phyloP scores from a whole-genome alignment of 2,329 filamentous ascomycete genomes.

The Tolypocladium cylindrosporum region DNA sequence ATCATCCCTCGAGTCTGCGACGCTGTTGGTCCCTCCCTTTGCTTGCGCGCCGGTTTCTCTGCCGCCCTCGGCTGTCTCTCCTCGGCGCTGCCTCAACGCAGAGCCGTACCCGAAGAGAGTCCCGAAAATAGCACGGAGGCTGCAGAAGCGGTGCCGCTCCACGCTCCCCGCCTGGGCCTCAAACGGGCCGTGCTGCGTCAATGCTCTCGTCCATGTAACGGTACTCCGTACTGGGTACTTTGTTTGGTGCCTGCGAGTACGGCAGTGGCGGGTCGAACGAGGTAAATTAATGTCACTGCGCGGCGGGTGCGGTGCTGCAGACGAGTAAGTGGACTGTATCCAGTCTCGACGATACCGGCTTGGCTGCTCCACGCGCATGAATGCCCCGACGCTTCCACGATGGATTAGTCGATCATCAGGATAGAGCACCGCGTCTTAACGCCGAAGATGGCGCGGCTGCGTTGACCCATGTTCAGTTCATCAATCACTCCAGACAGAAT shows the following conservation, averaged over 20 bases:
- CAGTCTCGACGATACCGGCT: no score
- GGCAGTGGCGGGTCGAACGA: not conserved
- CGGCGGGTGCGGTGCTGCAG: not conserved
- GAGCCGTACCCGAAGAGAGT: not conserved
- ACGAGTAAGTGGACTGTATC: not conserved
- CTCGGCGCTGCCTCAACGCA: not conserved
- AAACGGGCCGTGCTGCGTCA: not conserved
- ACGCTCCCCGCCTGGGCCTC: not conserved
- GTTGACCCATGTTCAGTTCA: not conserved
- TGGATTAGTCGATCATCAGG: not conserved
- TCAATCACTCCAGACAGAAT: not conserved
- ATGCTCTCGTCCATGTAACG: not conserved
- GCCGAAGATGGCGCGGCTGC: not conserved
- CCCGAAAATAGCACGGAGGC: not conserved
- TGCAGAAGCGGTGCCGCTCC: not conserved
- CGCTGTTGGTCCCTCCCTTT: not conserved
- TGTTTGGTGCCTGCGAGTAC: not conserved
- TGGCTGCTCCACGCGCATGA: not conserved
- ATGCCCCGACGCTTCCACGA: not conserved
- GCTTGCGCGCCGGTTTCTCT: not conserved
- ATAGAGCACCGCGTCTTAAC: not conserved
- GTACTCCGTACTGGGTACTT: not conserved
- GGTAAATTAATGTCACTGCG: not conserved
- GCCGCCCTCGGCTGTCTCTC: not conserved
- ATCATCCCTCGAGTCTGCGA: not conserved